Evolutionary conservation across 2,329 filamentous ascomycete species (phyloP), one percentile per base, ranked within the genome.

Genomic region (Neocucurbitaria cava): DNA sequence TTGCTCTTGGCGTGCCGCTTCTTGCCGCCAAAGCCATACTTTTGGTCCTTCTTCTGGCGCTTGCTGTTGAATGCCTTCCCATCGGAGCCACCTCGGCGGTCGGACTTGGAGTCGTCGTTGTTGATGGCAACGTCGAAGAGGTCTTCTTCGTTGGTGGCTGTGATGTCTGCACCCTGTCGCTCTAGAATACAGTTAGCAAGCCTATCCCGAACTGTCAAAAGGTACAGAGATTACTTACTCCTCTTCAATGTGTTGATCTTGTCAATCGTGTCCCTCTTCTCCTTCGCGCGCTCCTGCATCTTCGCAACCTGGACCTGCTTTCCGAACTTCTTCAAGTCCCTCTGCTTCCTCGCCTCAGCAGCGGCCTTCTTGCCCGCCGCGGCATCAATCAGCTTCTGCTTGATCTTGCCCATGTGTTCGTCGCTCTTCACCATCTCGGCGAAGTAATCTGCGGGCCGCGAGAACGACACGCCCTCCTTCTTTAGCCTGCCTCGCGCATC

Each of bases 341-440:
- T 85, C 81, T 94, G 89, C 79, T 92, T 92, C 74, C 92, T 87
- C 6, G 95, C 95, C 77, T 99, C 95, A 21, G 90, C 88, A 24
- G 92, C 86, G 0, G 95, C 94, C 82, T 96, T 96, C 84, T 96
- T 96, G 58, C 87, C 83, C 10, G 94, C 91, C 0, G 94, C 95
- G 72, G 96, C 92, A 70, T 98, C 93, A 59, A 96, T 85, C 69
- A 98, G 82, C 83, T 96, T 96, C 71, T 89, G 87, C 83, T 96
- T 96, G 75, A 99, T 91, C 83, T 91, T 93, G 74, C 91, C 91
- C 95, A 99, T 99, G 77, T 97, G 95, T 69, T 96, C 94, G 74
- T 99, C 95, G 70, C 89, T 91, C 86, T 98, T 98, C 70, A 97
- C 89, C 93, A 98, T 99, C 83, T 99, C 95, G 40, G 95, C 95